Percentiles rank a stretch among this genome's conserved stretches.
Conservation (phyloP, 768 basidiomycete species). For the Dioszegia crocea region DNA sequence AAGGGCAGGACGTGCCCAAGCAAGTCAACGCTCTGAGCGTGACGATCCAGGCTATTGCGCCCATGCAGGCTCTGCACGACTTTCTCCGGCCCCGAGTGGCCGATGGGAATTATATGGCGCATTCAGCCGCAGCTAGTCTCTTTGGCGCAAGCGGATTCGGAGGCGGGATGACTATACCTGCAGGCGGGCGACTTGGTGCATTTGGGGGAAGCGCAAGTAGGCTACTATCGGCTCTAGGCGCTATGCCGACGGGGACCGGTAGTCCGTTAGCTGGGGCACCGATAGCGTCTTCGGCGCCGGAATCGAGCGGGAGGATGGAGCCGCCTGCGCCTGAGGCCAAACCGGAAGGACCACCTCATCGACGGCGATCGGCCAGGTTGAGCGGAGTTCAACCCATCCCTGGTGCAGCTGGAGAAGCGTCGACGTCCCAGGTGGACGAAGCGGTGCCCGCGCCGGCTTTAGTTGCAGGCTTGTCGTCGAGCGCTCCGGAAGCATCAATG, state of each 20-base stretch:
- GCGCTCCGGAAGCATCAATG: slow-evolving; percentile 27
- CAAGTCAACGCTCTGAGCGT: slow-evolving; percentile 77
- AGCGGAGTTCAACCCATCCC: slow-evolving; percentile 58
- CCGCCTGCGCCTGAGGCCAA: slow-evolving; percentile 48
- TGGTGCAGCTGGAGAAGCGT: slow-evolving; percentile 3
- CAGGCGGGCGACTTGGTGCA: slow-evolving; percentile 21
- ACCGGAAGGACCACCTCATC: slow-evolving; percentile 50
- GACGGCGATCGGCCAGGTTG: slow-evolving; percentile 77
- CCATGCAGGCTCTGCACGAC: slow-evolving; percentile 93
- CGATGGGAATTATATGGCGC: slow-evolving; percentile 22
- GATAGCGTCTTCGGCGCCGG: slow-evolving; percentile 46
- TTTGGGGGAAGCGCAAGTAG: slow-evolving; percentile 15
- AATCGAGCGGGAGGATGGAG: slow-evolving; percentile 5
- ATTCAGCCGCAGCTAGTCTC: slow-evolving; percentile 55
- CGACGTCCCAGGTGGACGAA: slow-evolving; percentile 12
- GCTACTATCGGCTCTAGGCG: slow-evolving; percentile 35
- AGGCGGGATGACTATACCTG: slow-evolving; percentile 51
- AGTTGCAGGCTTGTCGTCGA: slow-evolving; percentile 11
- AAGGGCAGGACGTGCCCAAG: slow-evolving; percentile 82
- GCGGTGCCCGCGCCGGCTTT: slow-evolving; percentile 4
- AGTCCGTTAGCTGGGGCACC: background rate
- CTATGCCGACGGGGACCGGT: background rate
- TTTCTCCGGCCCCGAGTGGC: slow-evolving; percentile 70
- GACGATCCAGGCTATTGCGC: slow-evolving; percentile 96
- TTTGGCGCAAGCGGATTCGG: slow-evolving; percentile 82